Evolutionary conservation across 192 early-diverging fungal species (phyloP).

Genomic region (Backusella australiensis): DNA sequence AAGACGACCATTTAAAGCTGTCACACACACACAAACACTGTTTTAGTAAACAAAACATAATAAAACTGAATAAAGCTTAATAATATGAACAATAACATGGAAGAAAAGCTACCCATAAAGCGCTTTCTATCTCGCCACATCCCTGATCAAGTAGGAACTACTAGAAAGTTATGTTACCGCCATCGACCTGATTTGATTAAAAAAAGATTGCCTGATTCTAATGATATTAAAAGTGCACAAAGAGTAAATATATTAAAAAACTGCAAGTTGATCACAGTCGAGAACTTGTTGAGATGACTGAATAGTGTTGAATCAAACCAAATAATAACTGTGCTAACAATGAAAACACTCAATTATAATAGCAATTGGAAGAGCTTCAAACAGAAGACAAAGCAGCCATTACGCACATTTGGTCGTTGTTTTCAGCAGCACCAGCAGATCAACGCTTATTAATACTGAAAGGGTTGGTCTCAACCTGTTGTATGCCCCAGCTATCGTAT

Average conservation of each 20-base stretch:
- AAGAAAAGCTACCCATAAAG: constrained; percentile 21
- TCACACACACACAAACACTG: not conserved
- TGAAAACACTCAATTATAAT: not conserved
- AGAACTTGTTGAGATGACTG: not conserved
- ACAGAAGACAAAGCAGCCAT: constrained; percentile 58
- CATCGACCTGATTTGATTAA: constrained; percentile 57
- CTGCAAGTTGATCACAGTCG: not conserved
- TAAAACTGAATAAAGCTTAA: not conserved
- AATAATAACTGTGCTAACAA: not conserved
- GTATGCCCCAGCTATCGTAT: constrained; percentile 85
- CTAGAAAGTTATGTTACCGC: constrained; percentile 46
- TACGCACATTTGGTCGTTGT: constrained; percentile 67
- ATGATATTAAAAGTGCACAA: constrained; percentile 45
- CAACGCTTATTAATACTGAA: constrained; percentile 67
- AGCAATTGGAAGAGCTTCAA: constrained; percentile 60
- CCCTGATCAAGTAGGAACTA: constrained; percentile 23
- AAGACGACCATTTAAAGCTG: not conserved
- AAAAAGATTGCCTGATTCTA: constrained; percentile 46
- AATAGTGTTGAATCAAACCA: not conserved
- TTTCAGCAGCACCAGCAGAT: constrained; percentile 63
- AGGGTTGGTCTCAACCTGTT: constrained; percentile 78
- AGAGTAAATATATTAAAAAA: constrained; percentile 35
- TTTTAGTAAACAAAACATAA: not conserved
- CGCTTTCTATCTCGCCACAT: constrained; percentile 31
- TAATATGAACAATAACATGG: constrained; percentile 4